Conservation (phyloP, 371 early-diverging fungal genomes). For the Mucor lusitanicus region DNA sequence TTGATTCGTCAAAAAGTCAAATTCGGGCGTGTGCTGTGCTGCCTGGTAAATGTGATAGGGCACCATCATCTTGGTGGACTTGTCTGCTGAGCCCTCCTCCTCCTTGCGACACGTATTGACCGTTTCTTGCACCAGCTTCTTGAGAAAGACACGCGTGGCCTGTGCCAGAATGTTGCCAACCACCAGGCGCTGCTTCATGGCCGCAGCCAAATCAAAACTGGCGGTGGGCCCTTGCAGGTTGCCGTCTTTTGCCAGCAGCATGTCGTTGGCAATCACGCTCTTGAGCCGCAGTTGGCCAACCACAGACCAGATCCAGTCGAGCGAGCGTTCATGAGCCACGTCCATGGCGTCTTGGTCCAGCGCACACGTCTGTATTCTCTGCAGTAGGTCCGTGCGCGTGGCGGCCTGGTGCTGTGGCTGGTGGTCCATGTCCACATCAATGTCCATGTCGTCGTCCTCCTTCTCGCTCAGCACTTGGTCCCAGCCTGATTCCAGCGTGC, state of each 20-base stretch:
- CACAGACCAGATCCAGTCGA: constrained; percentile 54
- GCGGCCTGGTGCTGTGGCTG: too few species aligned
- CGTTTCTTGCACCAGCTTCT: constrained; percentile 26
- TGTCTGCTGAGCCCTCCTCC: constrained; percentile 24
- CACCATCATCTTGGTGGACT: constrained; percentile 43
- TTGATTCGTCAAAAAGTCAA: constrained; percentile 58
- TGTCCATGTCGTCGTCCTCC: constrained; percentile 38
- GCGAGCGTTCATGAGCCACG: constrained; percentile 30
- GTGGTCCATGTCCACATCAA: constrained; percentile 45
- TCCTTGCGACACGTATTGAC: constrained; percentile 29
- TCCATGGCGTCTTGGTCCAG: constrained; percentile 11
- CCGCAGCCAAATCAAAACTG: constrained; percentile 28
- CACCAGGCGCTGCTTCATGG: constrained; percentile 41
- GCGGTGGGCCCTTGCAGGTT: constrained; percentile 27
- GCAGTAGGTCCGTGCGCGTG: not conserved
- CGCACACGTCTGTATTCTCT: constrained; percentile 6
- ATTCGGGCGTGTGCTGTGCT: constrained; percentile 37
- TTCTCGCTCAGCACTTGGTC: constrained; percentile 35
- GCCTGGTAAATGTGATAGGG: constrained; percentile 57
- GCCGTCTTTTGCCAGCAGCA: constrained; percentile 39
- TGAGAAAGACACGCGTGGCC: constrained; percentile 35
- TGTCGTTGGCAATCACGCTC: constrained; percentile 43
- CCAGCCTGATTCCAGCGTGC: constrained; percentile 37
- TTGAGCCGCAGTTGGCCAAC: constrained; percentile 40
- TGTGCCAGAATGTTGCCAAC: constrained; percentile 35